Evolutionary conservation across 75 land plant species (phyloP).

Genomic region (Selaginella tamariscina): DNA sequence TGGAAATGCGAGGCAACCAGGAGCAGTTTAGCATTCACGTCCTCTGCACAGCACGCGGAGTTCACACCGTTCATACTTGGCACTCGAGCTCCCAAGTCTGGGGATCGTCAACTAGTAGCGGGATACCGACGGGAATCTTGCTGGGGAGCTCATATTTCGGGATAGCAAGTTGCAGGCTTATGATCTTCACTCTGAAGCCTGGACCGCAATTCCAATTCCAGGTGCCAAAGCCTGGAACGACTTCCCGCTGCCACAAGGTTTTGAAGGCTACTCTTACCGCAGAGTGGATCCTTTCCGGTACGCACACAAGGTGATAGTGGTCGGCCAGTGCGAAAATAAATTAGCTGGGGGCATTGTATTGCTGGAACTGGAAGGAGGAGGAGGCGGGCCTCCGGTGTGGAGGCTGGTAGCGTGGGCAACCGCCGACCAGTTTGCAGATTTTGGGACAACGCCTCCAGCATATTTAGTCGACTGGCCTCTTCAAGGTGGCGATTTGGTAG

Average conservation of each 20-base stretch:
- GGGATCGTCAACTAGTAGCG: slow-evolving; percentile 3
- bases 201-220: slow-evolving; percentile 3
- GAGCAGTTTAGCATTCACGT: slow-evolving; percentile 1
- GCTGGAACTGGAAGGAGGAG: slow-evolving; percentile 4
- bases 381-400: slow-evolving; percentile 4
- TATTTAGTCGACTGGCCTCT: slow-evolving; percentile 3
- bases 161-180: slow-evolving; percentile 3
- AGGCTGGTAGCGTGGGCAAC: not conserved
- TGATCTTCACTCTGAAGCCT: slow-evolving; percentile 3
- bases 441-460: slow-evolving; percentile 1
- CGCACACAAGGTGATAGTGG: slow-evolving; percentile 1
- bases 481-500: slow-evolving; percentile 3
- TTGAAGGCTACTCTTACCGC: slow-evolving; percentile 1
- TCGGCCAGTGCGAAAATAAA: slow-evolving; percentile 3
- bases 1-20: slow-evolving; percentile 3
- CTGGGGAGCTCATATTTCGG: slow-evolving; percentile 3
- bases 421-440: slow-evolving; percentile 3
- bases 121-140: slow-evolving; percentile 3
- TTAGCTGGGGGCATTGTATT: slow-evolving; percentile 1
- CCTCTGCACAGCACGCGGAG: slow-evolving; percentile 4
- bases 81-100: slow-evolving; percentile 4
- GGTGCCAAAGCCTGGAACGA: slow-evolving; percentile 4
- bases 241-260: slow-evolving; percentile 4
- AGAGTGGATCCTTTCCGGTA: slow-evolving; percentile 3
- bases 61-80: not conserved